Evolutionary conservation across 108 stramenopile species (phyloP), one percentile per base, ranked within the genome.

Genomic region (Discostella stelligeroides): DNA sequence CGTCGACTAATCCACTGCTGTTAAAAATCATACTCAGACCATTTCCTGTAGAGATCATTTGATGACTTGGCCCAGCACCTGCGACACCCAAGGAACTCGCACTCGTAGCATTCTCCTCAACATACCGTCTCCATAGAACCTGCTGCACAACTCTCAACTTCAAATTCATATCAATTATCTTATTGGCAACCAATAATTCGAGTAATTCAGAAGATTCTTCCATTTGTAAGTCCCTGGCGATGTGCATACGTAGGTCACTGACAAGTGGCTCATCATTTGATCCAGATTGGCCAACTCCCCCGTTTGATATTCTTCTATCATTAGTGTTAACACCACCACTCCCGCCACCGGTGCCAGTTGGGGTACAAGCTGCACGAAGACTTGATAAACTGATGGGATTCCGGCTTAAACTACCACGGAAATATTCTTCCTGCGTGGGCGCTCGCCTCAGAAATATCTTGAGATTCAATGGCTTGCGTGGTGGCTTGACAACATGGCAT

Each of bases 401-500:
- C 41, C 81, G 79, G n/a, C 83, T 84, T 7, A 91, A 81, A 37
- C 79, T 77, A 4, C 92, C 92, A 14, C 92, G 65, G 59, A 94
- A 94, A 74, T 90, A 94, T 63, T 94, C 92, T 65, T 94, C 92
- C 72, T 94, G 90, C 0, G 92, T 91, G 1, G 92, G 92, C 27
- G 92, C 92, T 25, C 92, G 60, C 46, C 88, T 68, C 57, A 94
- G 66, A 42, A 88, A 84, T 39, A 94, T 80, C 67, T 94, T 94
- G n/a, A 88, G 70, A 58, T 89, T 87, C 39, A 87, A 24, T 21
- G 90, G 92, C 64, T 94, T 91, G 74, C 86, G 85, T 17, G 84
- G 89, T 25, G 92, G 92, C 63, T 84, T 76, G 14, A 94, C 81
- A 73, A 91, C 79, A 49, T 85, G 67, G 27, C 89, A 83, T 24